Evolutionary conservation across 2,329 filamentous ascomycete genomes (phyloP), one percentile per base, ranked within the genome.

Genomic region (Phialophora expanda): DNA sequence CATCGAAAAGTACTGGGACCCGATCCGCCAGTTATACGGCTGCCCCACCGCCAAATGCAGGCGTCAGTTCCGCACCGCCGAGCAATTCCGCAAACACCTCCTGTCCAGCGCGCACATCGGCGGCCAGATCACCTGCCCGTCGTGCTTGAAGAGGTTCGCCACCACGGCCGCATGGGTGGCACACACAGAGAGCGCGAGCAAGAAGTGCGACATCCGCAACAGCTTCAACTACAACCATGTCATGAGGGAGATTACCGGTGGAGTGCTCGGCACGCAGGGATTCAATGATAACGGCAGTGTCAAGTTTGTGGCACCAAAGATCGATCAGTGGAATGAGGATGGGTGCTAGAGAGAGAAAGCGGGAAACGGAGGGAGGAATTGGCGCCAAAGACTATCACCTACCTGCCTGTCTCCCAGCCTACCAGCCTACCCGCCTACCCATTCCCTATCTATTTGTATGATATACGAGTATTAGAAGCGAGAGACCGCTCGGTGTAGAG

Each of bases 141-240:
- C 72, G 17, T 82, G 80, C 53, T 69, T 75, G 56, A 78, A 76
- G 44, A 55, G 69, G 28, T 82, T 81, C 73, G 76, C 76, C 28
- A 75, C 73, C 11, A 75, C 73, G 0, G 66, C 76, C 0, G 78
- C 78, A 0, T 72, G 81, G 3, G 72, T 80, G n/a, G 75, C 76
- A 0, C 80, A 82, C 63, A 76, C 75, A 62, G 80, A 82, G 67
- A 75, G 75, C 1, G 70, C 72, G 2, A 77, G 70, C 12, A 72
- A 70, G 28, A 74, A 75, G 22, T 81, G 80, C 71, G 69, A 71
- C 7, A 74, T 80, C 44, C 74, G 71, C 32, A 67, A 75, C 1
- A 72, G 69, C 22, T 53, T 62, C 2, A 68, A 73, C 8, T 79
- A 76, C 56, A 75, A 73, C 2, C 73, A 77, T 58, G 71, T 78